Evolutionary conservation across 208 protist species (phyloP).

Genomic region (Trypanosoma caninum): DNA sequence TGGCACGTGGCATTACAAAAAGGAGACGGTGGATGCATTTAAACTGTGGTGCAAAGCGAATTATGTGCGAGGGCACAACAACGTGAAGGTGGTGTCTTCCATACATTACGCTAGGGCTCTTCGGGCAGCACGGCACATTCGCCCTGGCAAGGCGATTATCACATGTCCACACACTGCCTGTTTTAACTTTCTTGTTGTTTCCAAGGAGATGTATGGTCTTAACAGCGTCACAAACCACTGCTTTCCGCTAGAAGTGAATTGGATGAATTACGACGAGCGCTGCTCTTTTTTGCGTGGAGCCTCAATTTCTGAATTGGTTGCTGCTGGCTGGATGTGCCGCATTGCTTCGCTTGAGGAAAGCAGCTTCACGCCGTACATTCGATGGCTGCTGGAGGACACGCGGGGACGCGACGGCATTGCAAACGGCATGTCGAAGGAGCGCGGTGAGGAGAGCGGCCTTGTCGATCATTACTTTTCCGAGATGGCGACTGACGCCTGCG

Average conservation of each 20-base stretch:
- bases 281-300: slow-evolving; percentile 52
- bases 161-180: slow-evolving; percentile 55
- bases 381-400: slow-evolving; percentile 82
- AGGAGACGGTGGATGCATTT: slow-evolving; percentile 66
- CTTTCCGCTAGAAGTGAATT: slow-evolving; percentile 81
- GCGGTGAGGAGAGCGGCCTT: slow-evolving; percentile 62
- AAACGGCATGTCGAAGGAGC: slow-evolving; percentile 71
- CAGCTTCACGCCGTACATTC: slow-evolving; percentile 62
- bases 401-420: slow-evolving; percentile 75
- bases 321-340: slow-evolving; percentile 77
- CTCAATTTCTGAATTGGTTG: slow-evolving; percentile 54
- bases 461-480: slow-evolving; percentile 80
- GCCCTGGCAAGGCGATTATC: slow-evolving; percentile 78
- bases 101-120: slow-evolving; percentile 73
- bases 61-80: slow-evolving; percentile 65
- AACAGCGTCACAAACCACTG: slow-evolving; percentile 18
- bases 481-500: slow-evolving; percentile 81
- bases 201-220: slow-evolving; percentile 54
- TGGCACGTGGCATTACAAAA: slow-evolving; percentile 77
- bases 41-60: slow-evolving; percentile 63
- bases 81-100: slow-evolving; percentile 64
- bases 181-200: slow-evolving; percentile 77
- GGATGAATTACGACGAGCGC: slow-evolving; percentile 85
- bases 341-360: slow-evolving; percentile 74
- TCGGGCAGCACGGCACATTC: slow-evolving; percentile 40